Evolutionary conservation across 2,329 filamentous ascomycete genomes (phyloP).

Genomic region (Xylaria hypoxylon): DNA sequence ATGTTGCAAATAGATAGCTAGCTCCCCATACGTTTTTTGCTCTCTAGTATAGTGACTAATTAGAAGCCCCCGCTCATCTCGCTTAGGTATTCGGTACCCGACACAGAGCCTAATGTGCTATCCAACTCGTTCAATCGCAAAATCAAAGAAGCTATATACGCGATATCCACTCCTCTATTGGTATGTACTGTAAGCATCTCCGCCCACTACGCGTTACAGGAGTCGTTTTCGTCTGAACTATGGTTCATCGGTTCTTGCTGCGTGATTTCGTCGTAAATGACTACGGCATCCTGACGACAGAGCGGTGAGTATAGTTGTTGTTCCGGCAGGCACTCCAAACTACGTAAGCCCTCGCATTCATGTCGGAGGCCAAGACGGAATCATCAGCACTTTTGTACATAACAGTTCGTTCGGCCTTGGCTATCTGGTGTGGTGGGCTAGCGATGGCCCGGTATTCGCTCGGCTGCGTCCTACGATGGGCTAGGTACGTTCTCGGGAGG

Average conservation of each 20-base stretch:
- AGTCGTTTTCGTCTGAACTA: not conserved
- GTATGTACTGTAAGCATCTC: not conserved
- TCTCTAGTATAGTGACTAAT: not conserved
- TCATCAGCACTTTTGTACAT: not conserved
- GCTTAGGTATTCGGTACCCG: not conserved
- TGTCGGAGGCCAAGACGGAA: not conserved
- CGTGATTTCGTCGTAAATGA: not conserved
- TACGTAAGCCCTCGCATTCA: constrained; percentile 24
- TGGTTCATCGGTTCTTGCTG: not conserved
- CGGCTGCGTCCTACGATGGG: not conserved
- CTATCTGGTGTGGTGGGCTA: not conserved
- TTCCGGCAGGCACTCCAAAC: not conserved
- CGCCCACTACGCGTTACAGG: not conserved
- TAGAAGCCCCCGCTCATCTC: not conserved
- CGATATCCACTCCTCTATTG: not conserved
- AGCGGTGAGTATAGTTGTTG: not conserved
- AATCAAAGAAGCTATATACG: constrained; percentile 1
- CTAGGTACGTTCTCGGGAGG: not conserved
- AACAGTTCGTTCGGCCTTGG: not conserved
- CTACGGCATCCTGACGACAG: not conserved
- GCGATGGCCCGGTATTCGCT: not conserved
- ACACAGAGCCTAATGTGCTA: not conserved
- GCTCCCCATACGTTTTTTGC: too few relatives aligned
- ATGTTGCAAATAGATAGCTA: too few relatives aligned
- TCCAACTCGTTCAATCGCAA: not conserved